Percentiles rank a stretch among this genome's conserved stretches.
Evolutionary conservation across 192 early-diverging fungal species (phyloP).

Genomic region (Mortierella hygrophila): DNA sequence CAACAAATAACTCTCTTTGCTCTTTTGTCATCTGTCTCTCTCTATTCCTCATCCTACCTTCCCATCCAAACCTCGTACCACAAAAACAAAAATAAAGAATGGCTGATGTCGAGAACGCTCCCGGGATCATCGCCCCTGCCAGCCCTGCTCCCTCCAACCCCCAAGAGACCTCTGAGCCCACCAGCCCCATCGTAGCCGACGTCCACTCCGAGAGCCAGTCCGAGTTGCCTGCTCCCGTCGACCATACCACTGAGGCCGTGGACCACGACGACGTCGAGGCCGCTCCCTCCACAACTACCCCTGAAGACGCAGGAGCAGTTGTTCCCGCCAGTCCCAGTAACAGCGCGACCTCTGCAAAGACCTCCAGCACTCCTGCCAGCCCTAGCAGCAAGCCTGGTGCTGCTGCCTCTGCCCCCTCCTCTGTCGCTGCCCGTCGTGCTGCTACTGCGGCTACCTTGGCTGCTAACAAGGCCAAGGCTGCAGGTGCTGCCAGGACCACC

Average conservation of each 20-base stretch:
- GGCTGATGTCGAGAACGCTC: conserved; percentile 51
- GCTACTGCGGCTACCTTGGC: conserved; percentile 18
- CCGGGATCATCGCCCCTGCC: conserved; percentile 32
- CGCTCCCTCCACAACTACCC: background rate
- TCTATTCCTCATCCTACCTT: background rate
- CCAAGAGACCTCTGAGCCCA: conserved; percentile 14
- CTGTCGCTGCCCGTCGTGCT: conserved; percentile 36
- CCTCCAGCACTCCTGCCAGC: conserved; percentile 15
- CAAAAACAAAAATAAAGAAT: conserved; percentile 16
- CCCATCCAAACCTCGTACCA: background rate
- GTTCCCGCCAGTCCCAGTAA: conserved; percentile 13
- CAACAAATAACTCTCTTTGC: background rate
- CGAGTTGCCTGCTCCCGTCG: background rate
- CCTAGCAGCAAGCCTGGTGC: conserved; percentile 29
- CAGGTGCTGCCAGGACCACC: conserved; percentile 6
- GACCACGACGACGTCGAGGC: background rate
- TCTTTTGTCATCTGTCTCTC: conserved; percentile 18
- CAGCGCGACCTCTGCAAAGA: conserved; percentile 14
- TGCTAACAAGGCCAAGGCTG: conserved; percentile 34
- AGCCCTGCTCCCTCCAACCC: conserved; percentile 17
- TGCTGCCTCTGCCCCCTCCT: background rate
- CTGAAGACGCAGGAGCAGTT: background rate
- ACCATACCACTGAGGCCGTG: background rate
- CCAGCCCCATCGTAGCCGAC: conserved; percentile 4
- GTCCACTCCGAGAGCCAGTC: background rate